Evolutionary conservation across 768 basidiomycete genomes (phyloP).

Genomic region (Mycena polygramma): DNA sequence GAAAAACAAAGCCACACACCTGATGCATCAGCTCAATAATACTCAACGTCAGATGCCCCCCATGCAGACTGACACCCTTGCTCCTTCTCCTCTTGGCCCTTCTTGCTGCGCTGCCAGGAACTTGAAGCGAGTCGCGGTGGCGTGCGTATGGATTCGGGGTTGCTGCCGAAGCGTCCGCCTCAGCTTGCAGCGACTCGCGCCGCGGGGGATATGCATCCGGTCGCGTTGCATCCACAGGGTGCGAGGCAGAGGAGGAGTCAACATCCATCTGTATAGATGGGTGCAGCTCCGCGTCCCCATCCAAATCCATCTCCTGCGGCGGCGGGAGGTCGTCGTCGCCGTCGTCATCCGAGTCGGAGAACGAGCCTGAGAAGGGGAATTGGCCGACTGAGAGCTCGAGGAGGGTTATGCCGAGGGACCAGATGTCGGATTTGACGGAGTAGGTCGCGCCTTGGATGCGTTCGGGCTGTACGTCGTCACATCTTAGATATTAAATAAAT

Average conservation of each 20-base stretch:
- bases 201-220: too few species aligned
- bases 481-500: slow-evolving; percentile 9
- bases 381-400: slow-evolving; percentile 97
- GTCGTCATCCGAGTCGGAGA: slow-evolving; percentile 64
- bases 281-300: too few species aligned
- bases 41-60: slow-evolving; percentile 97
- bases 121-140: slow-evolving; percentile 65
- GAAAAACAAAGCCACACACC: too few species aligned
- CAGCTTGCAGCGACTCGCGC: too few species aligned
- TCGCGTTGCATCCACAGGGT: slow-evolving; percentile 41
- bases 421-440: slow-evolving; percentile 98
- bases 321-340: slow-evolving; percentile 46
- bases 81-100: slow-evolving; percentile 58
- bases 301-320: slow-evolving; percentile 42
- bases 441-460: slow-evolving; percentile 99
- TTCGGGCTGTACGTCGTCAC: slow-evolving; percentile 76
- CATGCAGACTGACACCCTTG: slow-evolving; percentile 92
- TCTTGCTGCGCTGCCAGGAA: slow-evolving; percentile 29
- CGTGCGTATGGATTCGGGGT: too few species aligned
- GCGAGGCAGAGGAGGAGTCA: slow-evolving; percentile 44
- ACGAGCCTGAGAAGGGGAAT: slow-evolving; percentile 95
- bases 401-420: slow-evolving; percentile 97
- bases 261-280: too few species aligned
- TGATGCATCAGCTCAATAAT: slow-evolving; percentile 97
- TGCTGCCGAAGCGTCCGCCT: too few species aligned